Evolutionary conservation across 345 rosid species (phyloP), one percentile per base, ranked within the genome.

Genomic region (Garcia nutans): DNA sequence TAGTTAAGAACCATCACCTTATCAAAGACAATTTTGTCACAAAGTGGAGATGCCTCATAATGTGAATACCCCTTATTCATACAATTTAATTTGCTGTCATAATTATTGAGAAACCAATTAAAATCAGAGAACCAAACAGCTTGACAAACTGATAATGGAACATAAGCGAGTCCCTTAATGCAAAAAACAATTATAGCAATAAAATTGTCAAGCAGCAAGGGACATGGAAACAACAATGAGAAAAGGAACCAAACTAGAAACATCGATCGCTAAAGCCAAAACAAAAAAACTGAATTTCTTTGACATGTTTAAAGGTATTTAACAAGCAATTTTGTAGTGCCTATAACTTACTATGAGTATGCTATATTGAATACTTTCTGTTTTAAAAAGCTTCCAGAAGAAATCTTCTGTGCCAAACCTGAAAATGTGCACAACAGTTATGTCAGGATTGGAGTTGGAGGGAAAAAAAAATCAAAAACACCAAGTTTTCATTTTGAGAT

Each of bases 391-490:
- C 97, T 86, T 55, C 98, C 97, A 5, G 87, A 82, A 74, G 91
- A 81, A 72, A 96, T 83, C 88, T 90, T 96, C 85, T 92, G 97
- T 58, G 80, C 86, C 80, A 96, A 86, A 82, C 97, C 98, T 96
- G 85, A 79, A 74, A 74, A 70, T 20, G 58, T 45, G 64, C 12
- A 65, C 65, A 78, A 68, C 57, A 60, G 64, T 66, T 79, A 72
- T 12, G 74, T 33, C 37, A 77, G 17, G 71, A 37, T 58, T 42
- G 22, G 12, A 59, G n/a, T 65, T 57, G 57, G 57, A 73, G 4
- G 13, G 20, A 62, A 50, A 52, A 10, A 10, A 24, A 65, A 41
- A n/a, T n/a, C n/a, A n/a, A n/a, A n/a, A 41, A 2, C 24, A 62
- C 10, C 33, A 20, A n/a, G 31, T 12, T 45, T 72, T 68, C 66